Evolutionary conservation across 1,139 yeast genomes (phyloP), one percentile per base, ranked within the genome.

Genomic region (Debaryomyces fabryi): DNA sequence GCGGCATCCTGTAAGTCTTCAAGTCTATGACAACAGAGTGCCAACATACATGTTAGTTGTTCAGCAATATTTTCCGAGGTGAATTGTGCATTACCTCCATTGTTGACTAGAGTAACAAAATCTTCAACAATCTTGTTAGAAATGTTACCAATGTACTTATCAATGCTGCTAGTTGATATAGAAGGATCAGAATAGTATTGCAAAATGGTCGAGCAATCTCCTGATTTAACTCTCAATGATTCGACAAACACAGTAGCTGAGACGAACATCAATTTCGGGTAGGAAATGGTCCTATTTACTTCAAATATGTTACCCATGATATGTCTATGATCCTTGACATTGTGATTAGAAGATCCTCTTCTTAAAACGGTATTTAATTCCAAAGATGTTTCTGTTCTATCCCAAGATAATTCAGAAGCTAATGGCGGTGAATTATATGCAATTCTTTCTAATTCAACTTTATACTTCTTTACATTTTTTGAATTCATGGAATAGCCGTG

Each of bases 351-450:
- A 0, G 96, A 86, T 4, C 97, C 96, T 55, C 98, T 80, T 63
- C 96, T 83, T 51, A 95, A 77, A 33, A 95, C 91, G 1, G 97
- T 88, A 63, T 93, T 93, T 70, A 93, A 79, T 59, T 95, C 98
- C 55, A 93, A 78, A 3, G 96, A 90, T 24, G 96, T 88, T 63
- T 93, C 99, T 20, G 93, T 86, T 60, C 92, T 84, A 63, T 87
- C 87, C 73, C 96, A 85, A 2, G 96, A 86, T 16, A 81, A 73
- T 58, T 90, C 97, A 2, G 96, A 87, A 0, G 96, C 97, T 50
- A 95, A 78, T 0, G 98, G 96, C 4, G 99, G 99, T 4, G 97
- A 80, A 59, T 81, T 87, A 59, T 86, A 82, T 0, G 99, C 98
- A 58, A 95, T 88, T 49, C 84, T 74, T 58, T 80, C 78, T 46